Conservation (phyloP, 305 asterid species). For the Fraxinus greggii region DNA sequence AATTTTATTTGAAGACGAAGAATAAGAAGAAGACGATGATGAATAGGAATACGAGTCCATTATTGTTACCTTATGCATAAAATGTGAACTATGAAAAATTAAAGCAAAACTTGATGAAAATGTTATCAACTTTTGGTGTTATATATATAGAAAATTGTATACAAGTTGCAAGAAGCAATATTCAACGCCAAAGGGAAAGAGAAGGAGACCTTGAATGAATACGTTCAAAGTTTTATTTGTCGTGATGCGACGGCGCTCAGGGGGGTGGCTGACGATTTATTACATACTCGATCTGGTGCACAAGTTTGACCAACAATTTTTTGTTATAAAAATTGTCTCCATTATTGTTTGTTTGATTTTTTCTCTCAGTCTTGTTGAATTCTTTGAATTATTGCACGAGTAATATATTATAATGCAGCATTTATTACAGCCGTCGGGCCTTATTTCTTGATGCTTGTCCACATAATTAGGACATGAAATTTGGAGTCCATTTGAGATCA, state of each 20-base stretch:
- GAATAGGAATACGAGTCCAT: conserved; percentile 15
- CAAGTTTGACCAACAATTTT: background rate
- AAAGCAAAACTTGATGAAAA: background rate
- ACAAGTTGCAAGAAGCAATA: background rate
- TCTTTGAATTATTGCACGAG: background rate
- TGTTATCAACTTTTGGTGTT: background rate
- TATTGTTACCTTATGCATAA: background rate
- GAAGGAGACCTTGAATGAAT: background rate
- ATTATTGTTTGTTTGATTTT: background rate
- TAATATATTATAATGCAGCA: background rate
- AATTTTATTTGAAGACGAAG: background rate
- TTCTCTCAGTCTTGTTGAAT: background rate
- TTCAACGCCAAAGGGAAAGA: background rate
- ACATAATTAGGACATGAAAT: background rate
- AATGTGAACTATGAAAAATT: background rate
- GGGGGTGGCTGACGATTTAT: background rate
- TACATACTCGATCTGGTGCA: background rate
- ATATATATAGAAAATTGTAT: background rate
- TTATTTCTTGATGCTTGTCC: background rate
- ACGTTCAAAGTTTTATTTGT: background rate
- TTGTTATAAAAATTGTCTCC: background rate
- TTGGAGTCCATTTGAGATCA: background rate
- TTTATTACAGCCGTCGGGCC: background rate
- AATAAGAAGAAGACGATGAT: background rate
- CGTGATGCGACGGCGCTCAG: conserved; percentile 1